Conservation (phyloP, 495 filamentous ascomycete species). For the Parmelia sp. region DNA sequence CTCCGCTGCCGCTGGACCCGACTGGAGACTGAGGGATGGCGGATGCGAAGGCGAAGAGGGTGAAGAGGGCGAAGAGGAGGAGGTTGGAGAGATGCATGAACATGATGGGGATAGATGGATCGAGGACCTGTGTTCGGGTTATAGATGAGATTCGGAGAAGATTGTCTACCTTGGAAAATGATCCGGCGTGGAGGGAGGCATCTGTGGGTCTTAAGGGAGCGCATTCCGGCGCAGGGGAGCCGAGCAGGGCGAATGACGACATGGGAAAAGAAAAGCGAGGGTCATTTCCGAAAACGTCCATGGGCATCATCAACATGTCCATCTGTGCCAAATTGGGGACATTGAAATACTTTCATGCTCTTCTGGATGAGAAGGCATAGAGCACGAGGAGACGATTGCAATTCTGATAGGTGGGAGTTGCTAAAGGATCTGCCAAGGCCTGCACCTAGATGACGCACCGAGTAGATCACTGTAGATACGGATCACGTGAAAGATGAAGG, state of each 20-base stretch:
- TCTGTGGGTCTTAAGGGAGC: neutral
- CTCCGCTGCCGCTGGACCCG: constrained; percentile 12
- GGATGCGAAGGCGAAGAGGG: constrained; percentile 3
- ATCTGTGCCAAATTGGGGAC: too few relatives aligned
- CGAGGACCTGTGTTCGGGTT: too few relatives aligned
- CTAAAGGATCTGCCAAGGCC: neutral
- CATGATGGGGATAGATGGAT: too few relatives aligned
- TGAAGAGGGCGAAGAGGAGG: constrained; percentile 5
- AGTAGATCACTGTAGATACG: neutral
- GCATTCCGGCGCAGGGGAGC: too few relatives aligned
- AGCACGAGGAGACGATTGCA: constrained; percentile 9
- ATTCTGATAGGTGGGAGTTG: constrained; percentile 7
- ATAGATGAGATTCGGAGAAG: too few relatives aligned
- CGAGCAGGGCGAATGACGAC: constrained; percentile 3
- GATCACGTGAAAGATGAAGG: neutral
- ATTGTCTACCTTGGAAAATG: too few relatives aligned
- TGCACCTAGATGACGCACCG: neutral
- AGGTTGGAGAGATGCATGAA: constrained; percentile 10
- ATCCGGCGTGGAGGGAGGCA: neutral
- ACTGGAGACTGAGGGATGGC: constrained; percentile 11
- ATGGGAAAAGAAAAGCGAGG: neutral
- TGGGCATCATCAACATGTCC: neutral
- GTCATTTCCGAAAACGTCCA: constrained; percentile 3
- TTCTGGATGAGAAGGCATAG: neutral
- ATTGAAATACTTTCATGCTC: too few relatives aligned